Evolutionary conservation across 257 asterid species (phyloP), one percentile per base, ranked within the genome.

Genomic region (Nicotiana benthamiana): DNA sequence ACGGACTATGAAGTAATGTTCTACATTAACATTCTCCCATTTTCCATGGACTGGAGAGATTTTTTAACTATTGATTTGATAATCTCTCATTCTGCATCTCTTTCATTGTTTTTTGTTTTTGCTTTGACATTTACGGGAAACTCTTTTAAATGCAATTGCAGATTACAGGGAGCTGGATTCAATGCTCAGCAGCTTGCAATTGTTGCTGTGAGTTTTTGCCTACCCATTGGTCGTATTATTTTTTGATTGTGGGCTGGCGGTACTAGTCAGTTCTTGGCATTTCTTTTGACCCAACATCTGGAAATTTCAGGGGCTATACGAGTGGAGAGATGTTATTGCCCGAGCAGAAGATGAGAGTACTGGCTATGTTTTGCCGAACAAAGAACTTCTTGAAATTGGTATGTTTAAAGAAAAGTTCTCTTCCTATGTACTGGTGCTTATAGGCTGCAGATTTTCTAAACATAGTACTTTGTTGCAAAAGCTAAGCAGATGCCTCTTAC

Each of bases 261-360:
- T 54, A 54, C 22, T 16, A 54, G 61, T 54, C 61, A 2, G 22
- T 54, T 54, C 22, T 54, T 54, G 61, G 61, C 22, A 54, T 64
- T 82, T 24, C 83, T 18, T 74, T 74, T 74, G 61, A 28, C 10
- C 62, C 22, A 76, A 75, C 81, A 75, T 72, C 11, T 84, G 80
- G 65, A 61, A 84, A 84, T 51, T 64, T 86, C 43, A 68, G 99
- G 99, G 98, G 61, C 93, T 96, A 32, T 93, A 83, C 84, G 97
- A 89, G 83, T 96, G 98, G 99, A 90, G 99, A 85, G 99, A 96
- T 86, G 86, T 80, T 48, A 94, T 96, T 80, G 99, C 98, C 81
- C 99, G 99, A 63, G 89, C 97, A 62, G 99, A 96, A 85, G 99
- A 96, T 87, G 99, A 96, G 90, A 96, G 99, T 90, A 96, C 99